Base-by-base conservation (phyloP, 1,139 yeast species). In the Casaregolazyma suthepensis region DNA sequence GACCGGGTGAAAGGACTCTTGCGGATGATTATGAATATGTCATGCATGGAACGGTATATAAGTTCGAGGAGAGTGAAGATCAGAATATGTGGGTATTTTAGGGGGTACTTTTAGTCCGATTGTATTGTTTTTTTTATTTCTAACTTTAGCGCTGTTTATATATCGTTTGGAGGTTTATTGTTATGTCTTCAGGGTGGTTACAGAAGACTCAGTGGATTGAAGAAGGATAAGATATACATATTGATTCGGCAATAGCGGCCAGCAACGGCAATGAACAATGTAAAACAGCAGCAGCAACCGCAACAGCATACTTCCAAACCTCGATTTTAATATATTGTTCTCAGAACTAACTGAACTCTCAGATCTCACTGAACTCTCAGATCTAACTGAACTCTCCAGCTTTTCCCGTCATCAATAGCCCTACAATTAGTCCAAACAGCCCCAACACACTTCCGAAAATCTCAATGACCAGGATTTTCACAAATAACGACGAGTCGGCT, bases 1-100 rank as follows among this genome's bases (percentile, higher is more conserved):
- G 81, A 70, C 79, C 86, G 13, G 87, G 84, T 56, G 96, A 90
- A 62, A 79, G 85, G 64, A 81, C 94, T 1, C 77, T 93, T 66
- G 96, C 97, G 57, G 98, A 93, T 68, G 98, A 93, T 67, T 93
- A 90, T 73, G 99, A 94, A 69, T 94, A 94, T 65, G 98, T 93
- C 63, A 93, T 93, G 98, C 85, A 91, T 70, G 99, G 99, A 56
- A 91, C 97, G 15, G 96, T 94, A 49, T 94, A 94, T 77, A 90
- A 93, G 71, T 93, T 94, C 67, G 97, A 93, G 69, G 99, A 93
- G 72, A 83, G 85, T 59, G 75, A 80, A 46, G 85, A 82, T 58
- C 85, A 82, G 66, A 74, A 75, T 60, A 74, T 76, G 67, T 71
- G 58, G 57, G 72, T 59, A 37, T 23, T n/a, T n/a, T n/a, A 26